Percentiles rank a stretch among this genome's conserved stretches.
These are phyloP conservation scores for Exobasidium cylindrosporum DNA, from an alignment of 1,284 basidiomycete genomes.

Conservation along the genomic window DNA sequence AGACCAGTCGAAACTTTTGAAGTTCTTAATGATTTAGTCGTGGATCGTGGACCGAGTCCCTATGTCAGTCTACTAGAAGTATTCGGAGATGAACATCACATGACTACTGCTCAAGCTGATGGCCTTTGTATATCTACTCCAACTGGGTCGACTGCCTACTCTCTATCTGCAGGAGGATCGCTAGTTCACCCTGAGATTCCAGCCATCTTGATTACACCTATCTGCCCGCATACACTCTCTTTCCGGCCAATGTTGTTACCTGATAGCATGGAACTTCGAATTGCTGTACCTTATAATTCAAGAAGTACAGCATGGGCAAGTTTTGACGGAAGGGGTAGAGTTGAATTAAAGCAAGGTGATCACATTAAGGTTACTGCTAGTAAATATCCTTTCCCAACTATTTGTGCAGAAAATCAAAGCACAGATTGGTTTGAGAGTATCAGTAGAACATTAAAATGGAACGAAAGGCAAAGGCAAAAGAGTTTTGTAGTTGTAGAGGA, in stretches of 20 bases:
- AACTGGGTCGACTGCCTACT: slow-evolving; percentile 94
- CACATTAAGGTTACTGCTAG: slow-evolving; percentile 99
- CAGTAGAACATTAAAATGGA: slow-evolving; percentile 86
- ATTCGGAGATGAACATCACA: slow-evolving; percentile 97
- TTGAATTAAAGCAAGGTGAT: slow-evolving; percentile 81
- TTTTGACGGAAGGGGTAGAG: slow-evolving; percentile 93
- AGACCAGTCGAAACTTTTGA: slow-evolving; percentile 94
- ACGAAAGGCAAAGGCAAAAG: slow-evolving; percentile 53
- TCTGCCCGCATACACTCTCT: slow-evolving; percentile 96
- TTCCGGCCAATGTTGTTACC: slow-evolving; percentile 95
- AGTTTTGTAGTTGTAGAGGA: slow-evolving; percentile 64
- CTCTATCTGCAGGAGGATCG: slow-evolving; percentile 90
- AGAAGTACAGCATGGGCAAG: slow-evolving; percentile 97
- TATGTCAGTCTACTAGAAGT: slow-evolving; percentile 94
- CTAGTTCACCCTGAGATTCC: slow-evolving; percentile 98
- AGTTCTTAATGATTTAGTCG: slow-evolving; percentile 94
- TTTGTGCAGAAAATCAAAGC: slow-evolving; percentile 94
- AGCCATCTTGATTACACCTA: slow-evolving; percentile 91
- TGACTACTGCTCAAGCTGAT: slow-evolving; percentile 98
- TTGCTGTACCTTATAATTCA: slow-evolving; percentile 97
- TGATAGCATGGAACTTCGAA: slow-evolving; percentile 96
- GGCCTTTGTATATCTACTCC: slow-evolving; percentile 94
- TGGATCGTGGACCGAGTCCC: slow-evolving; percentile 95
- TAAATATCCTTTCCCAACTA: slow-evolving; percentile 96
- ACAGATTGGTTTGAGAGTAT: slow-evolving; percentile 98